A percentile compares a stretch with the other conserved stretches of the same genome.
Conservation (phyloP, 257 asterid genomes). For the Solanum virginianum region DNA sequence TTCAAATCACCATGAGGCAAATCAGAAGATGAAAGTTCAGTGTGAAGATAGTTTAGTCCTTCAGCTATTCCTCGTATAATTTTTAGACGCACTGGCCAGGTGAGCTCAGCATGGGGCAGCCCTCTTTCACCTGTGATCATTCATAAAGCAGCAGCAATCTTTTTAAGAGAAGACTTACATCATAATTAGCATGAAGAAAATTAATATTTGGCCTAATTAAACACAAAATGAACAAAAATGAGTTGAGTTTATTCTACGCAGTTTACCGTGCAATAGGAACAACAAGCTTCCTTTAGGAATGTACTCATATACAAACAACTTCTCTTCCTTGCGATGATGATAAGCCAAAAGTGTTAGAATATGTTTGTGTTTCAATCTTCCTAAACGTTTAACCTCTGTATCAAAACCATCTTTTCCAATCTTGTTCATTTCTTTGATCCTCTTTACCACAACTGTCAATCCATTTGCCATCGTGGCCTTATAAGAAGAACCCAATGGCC, state of each 20-base stretch:
- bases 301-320: conserved; percentile 52
- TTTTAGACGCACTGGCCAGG: conserved; percentile 47
- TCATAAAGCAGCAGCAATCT: neutral
- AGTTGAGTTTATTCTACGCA: neutral
- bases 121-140: conserved; percentile 43
- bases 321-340: conserved; percentile 63
- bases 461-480: conserved; percentile 57
- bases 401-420: conserved; percentile 56
- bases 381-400: conserved; percentile 41
- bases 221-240: neutral
- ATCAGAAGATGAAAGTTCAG: conserved; percentile 28
- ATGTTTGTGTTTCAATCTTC: conserved; percentile 46
- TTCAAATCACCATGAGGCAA: conserved; percentile 77
- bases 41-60: conserved; percentile 52
- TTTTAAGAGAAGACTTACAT: neutral
- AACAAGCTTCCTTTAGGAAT: conserved; percentile 57
- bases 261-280: conserved; percentile 46
- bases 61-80: conserved; percentile 53
- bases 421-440: conserved; percentile 46
- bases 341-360: conserved; percentile 63
- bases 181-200: neutral
- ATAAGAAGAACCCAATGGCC: conserved; percentile 47
- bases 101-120: conserved; percentile 30
- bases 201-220: neutral
- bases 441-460: conserved; percentile 55